Conservation (phyloP, 176 grass and related monocot species). For the Rhynchospora tenuis region DNA sequence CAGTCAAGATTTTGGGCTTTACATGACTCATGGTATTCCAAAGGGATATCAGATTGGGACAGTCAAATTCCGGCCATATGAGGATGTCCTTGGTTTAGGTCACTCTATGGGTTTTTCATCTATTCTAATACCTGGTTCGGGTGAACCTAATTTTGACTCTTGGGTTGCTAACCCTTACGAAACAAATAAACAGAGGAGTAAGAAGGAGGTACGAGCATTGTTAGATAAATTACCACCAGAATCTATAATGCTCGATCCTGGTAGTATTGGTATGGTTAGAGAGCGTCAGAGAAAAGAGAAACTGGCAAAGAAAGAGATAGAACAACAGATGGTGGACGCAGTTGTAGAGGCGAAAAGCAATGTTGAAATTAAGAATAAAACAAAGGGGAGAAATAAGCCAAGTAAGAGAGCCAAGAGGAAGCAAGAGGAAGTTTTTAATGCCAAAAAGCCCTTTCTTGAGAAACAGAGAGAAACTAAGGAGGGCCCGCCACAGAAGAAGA, state of each 20-base stretch:
- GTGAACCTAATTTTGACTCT: slow-evolving; percentile 81
- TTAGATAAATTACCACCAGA: slow-evolving; percentile 78
- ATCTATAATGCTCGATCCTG: slow-evolving; percentile 78
- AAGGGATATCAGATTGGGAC: slow-evolving; percentile 78
- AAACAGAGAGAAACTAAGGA: slow-evolving; percentile 18
- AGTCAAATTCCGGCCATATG: slow-evolving; percentile 63
- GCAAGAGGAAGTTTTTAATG: slow-evolving; percentile 63
- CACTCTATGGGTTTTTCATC: slow-evolving; percentile 81
- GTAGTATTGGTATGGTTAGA: slow-evolving; percentile 57
- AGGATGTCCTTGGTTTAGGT: slow-evolving; percentile 79
- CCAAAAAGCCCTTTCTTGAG: slow-evolving; percentile 65
- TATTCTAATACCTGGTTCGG: slow-evolving; percentile 81
- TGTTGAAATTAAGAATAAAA: slow-evolving; percentile 68
- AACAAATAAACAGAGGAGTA: slow-evolving; percentile 74
- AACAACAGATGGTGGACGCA: slow-evolving; percentile 54
- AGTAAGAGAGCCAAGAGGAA: slow-evolving; percentile 70
- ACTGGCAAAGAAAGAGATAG: slow-evolving; percentile 43
- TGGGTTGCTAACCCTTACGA: slow-evolving; percentile 78
- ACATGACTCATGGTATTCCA: slow-evolving; percentile 67
- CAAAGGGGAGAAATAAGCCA: slow-evolving; percentile 90
- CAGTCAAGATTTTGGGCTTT: slow-evolving; percentile 46
- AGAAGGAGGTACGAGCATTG: slow-evolving; percentile 75
- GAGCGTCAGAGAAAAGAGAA: slow-evolving; percentile 52
- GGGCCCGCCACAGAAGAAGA: slow-evolving; percentile 44
- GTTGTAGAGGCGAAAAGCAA: slow-evolving; percentile 45